phyloP scores from a whole-genome alignment of 805 yeast species.

The Saturnispora bothae region DNA sequence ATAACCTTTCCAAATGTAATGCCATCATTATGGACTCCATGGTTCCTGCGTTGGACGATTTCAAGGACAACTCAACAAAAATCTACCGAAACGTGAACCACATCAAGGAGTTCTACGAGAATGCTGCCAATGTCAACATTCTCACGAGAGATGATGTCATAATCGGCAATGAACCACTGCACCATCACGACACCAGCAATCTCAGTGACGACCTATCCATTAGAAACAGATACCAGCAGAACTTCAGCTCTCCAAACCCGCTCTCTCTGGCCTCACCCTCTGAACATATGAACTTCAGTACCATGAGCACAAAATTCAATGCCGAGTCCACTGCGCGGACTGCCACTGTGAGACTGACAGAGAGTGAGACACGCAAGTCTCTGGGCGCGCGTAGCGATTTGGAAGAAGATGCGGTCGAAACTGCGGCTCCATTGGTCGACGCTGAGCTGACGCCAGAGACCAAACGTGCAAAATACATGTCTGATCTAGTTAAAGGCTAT shows the following conservation, averaged over 20 bases:
- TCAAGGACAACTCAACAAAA: slow-evolving; percentile 44
- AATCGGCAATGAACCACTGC: background rate
- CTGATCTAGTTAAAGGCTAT: slow-evolving; percentile 15
- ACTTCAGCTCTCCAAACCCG: slow-evolving; percentile 8
- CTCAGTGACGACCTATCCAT: slow-evolving; percentile 4
- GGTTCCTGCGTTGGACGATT: slow-evolving; percentile 55
- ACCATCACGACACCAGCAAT: background rate
- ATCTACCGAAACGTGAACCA: slow-evolving; percentile 61
- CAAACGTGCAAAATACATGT: slow-evolving; percentile 8
- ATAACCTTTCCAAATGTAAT: slow-evolving; percentile 58
- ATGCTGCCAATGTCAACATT: slow-evolving; percentile 26
- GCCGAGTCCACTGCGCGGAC: slow-evolving; percentile 12
- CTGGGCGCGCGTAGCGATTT: background rate
- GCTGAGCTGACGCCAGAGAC: slow-evolving; percentile 1
- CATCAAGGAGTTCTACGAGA: slow-evolving; percentile 70
- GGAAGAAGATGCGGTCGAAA: background rate
- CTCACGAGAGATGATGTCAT: slow-evolving; percentile 12
- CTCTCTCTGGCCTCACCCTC: no score
- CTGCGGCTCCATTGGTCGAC: background rate
- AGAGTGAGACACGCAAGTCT: background rate
- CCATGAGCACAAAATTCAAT: background rate
- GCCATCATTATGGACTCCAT: slow-evolving; percentile 55
- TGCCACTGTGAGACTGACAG: background rate
- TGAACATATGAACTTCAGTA: background rate
- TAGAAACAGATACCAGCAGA: slow-evolving; percentile 10